phyloP scores from a whole-genome alignment of 371 early-diverging fungal species.

The Apophysomyces ossiformis region DNA sequence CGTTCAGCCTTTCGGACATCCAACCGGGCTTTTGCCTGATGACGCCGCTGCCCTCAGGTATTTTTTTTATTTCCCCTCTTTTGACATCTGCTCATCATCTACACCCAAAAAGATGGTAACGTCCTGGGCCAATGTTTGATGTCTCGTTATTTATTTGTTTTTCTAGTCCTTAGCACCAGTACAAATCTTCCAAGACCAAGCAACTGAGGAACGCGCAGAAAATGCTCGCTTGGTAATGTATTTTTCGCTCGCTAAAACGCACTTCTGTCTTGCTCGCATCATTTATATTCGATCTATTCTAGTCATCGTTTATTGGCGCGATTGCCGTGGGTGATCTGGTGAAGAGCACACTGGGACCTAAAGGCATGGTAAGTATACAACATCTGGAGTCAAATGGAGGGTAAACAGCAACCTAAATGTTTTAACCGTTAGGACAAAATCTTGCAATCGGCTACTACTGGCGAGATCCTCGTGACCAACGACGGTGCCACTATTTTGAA shows the following conservation, averaged over 20 bases:
- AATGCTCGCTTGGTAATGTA: slow-evolving; percentile 91
- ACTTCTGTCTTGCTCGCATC: slow-evolving; percentile 1
- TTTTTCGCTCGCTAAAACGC: background rate
- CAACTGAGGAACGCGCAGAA: slow-evolving; percentile 96
- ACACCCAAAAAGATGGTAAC: background rate
- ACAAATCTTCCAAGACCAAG: slow-evolving; percentile 91
- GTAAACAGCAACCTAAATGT: slow-evolving; percentile 14
- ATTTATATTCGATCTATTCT: slow-evolving; percentile 1
- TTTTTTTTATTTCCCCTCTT: background rate
- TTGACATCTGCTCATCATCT: slow-evolving; percentile 11
- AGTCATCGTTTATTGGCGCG: slow-evolving; percentile 91
- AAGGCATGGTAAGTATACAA: slow-evolving; percentile 73
- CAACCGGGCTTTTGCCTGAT: too few relatives aligned
- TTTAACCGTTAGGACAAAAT: slow-evolving; percentile 88
- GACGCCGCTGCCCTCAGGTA: too few relatives aligned
- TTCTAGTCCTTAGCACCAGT: slow-evolving; percentile 71
- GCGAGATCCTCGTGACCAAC: slow-evolving; percentile 96
- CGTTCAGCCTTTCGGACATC: too few relatives aligned
- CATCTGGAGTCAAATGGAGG: background rate
- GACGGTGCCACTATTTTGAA: slow-evolving; percentile 99
- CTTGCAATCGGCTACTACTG: slow-evolving; percentile 89
- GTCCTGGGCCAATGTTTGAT: background rate
- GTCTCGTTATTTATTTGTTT: background rate
- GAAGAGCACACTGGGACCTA: slow-evolving; percentile 89
- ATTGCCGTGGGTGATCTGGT: slow-evolving; percentile 98